phyloP scores from a whole-genome alignment of 192 early-diverging fungal species.

The Powellomyces hirtus region DNA sequence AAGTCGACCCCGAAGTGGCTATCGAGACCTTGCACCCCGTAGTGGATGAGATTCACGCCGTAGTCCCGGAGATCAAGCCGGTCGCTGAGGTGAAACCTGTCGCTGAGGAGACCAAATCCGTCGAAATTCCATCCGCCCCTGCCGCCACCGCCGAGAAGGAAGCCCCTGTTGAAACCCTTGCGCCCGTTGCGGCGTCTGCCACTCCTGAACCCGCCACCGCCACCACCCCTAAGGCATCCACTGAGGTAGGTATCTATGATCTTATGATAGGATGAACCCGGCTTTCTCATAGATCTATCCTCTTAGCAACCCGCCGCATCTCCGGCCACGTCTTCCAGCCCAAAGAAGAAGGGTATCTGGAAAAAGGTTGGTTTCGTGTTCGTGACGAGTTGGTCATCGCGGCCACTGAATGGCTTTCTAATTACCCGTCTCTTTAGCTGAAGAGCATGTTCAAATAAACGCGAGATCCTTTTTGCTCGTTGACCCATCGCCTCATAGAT shows the following conservation, averaged over 20 bases:
- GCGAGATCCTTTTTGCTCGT: too few relatives aligned
- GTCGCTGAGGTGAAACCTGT: neutral
- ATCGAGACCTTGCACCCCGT: neutral
- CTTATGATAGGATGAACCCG: too few relatives aligned
- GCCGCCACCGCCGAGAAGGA: neutral
- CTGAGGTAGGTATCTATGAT: too few relatives aligned
- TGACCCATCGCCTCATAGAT: too few relatives aligned
- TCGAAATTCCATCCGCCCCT: neutral
- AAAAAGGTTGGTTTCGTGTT: neutral
- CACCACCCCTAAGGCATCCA: too few relatives aligned
- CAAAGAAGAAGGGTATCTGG: slow-evolving; percentile 1
- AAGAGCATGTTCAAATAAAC: too few relatives aligned
- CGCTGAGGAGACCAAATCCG: neutral
- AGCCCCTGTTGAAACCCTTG: neutral
- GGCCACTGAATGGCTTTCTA: too few relatives aligned
- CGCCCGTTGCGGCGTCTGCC: neutral
- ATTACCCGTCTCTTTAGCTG: too few relatives aligned
- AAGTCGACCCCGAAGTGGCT: neutral
- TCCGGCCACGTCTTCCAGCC: neutral
- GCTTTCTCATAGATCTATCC: too few relatives aligned
- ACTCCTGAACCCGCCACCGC: too few relatives aligned
- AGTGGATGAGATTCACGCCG: neutral
- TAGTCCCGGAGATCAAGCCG: neutral
- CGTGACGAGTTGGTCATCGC: too few relatives aligned
- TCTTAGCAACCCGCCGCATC: too few relatives aligned